Evolutionary conservation across 192 early-diverging fungal genomes (phyloP).

Genomic region (Coemansia sp.): DNA sequence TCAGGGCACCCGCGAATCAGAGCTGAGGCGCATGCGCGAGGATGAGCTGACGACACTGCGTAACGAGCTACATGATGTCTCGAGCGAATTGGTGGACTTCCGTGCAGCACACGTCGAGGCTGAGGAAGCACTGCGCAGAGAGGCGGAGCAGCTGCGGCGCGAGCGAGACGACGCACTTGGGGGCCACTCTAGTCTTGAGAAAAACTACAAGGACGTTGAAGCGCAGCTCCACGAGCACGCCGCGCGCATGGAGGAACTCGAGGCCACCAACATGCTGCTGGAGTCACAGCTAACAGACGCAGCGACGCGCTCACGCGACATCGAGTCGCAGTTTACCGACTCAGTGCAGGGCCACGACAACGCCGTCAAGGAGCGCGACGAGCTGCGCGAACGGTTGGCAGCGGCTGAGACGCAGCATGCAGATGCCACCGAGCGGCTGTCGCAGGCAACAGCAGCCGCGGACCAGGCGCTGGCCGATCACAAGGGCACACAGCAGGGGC

Average conservation of each 20-base stretch:
- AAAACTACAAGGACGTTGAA: slow-evolving; percentile 20
- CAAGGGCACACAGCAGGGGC: slow-evolving; percentile 10
- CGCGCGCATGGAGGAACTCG: slow-evolving; percentile 41
- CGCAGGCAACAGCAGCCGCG: slow-evolving; percentile 9
- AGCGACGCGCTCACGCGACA: slow-evolving; percentile 23
- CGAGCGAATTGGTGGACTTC: slow-evolving; percentile 57
- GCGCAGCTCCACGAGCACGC: slow-evolving; percentile 41
- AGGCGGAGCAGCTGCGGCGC: slow-evolving; percentile 56
- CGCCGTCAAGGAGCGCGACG: slow-evolving; percentile 24
- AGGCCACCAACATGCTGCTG: slow-evolving; percentile 36
- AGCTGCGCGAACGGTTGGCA: slow-evolving; percentile 10
- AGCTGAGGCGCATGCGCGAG: slow-evolving; percentile 62
- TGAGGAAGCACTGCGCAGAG: slow-evolving; percentile 52
- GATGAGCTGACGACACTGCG: slow-evolving; percentile 57
- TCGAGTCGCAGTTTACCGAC: slow-evolving; percentile 25
- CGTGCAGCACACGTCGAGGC: slow-evolving; percentile 47
- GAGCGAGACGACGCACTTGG: slow-evolving; percentile 38
- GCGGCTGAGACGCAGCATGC: slow-evolving; percentile 16
- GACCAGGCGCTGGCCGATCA: slow-evolving; percentile 3
- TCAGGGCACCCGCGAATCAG: slow-evolving; percentile 58
- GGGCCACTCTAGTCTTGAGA: slow-evolving; percentile 13
- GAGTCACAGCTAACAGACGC: slow-evolving; percentile 35
- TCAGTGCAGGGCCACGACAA: slow-evolving; percentile 27
- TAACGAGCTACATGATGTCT: slow-evolving; percentile 50
- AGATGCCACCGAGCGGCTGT: slow-evolving; percentile 12